These are phyloP conservation scores for Phytophthora sansomeana DNA, from an alignment of 352 stramenopile species.

Conservation along the genomic window DNA sequence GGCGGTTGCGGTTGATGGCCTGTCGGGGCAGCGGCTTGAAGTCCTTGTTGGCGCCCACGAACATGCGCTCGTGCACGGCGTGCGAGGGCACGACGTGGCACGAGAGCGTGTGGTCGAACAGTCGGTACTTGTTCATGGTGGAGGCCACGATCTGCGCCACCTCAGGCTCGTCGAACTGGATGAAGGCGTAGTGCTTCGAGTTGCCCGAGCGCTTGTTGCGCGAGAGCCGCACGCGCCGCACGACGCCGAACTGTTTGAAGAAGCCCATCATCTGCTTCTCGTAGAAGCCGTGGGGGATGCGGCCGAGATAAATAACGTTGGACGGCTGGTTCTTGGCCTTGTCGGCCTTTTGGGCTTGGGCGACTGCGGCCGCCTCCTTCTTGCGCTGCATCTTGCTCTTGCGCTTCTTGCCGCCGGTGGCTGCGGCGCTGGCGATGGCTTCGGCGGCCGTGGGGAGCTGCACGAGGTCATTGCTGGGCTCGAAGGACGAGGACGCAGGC, in stretches of 20 bases:
- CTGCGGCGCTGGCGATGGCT: slow-evolving; percentile 4
- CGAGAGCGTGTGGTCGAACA: slow-evolving; percentile 94
- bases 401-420: slow-evolving; percentile 37
- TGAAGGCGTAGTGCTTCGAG: slow-evolving; percentile 97
- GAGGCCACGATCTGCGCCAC: slow-evolving; percentile 94
- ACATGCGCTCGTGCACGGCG: slow-evolving; percentile 91
- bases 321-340: slow-evolving; percentile 56
- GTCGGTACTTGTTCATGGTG: slow-evolving; percentile 96
- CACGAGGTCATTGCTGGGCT: slow-evolving; percentile 63
- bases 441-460: slow-evolving; percentile 42
- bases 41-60: slow-evolving; percentile 83
- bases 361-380: slow-evolving; percentile 32
- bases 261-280: slow-evolving; percentile 96
- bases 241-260: slow-evolving; percentile 96
- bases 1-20: slow-evolving; percentile 75
- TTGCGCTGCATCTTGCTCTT: slow-evolving; percentile 61
- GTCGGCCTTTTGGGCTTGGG: slow-evolving; percentile 28
- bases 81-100: slow-evolving; percentile 92
- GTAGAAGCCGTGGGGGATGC: slow-evolving; percentile 97
- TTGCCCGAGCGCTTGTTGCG: slow-evolving; percentile 95
- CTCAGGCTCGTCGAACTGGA: slow-evolving; percentile 95
- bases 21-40: slow-evolving; percentile 81
- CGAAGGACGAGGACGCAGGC: slow-evolving; percentile 40
- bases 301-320: slow-evolving; percentile 97
- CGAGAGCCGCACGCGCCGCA: slow-evolving; percentile 92